Evolutionary conservation across 768 basidiomycete genomes (phyloP).

Genomic region (Lentinula edodes): DNA sequence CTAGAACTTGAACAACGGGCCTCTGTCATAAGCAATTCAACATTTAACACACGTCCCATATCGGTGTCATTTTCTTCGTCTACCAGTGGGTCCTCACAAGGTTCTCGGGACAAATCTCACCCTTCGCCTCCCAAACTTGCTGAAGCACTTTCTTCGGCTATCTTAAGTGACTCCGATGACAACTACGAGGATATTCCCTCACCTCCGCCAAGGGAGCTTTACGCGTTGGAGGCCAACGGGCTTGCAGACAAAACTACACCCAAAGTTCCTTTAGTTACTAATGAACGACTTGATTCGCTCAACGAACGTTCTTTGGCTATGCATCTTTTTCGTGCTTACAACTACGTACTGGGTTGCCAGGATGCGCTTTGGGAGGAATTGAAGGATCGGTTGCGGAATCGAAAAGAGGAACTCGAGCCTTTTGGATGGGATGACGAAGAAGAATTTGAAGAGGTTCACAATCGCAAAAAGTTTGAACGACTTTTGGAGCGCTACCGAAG

Average conservation of each 20-base stretch:
- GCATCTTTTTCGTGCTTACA: conserved; percentile 64
- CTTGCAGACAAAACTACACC: conserved; percentile 35
- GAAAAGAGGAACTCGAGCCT: conserved; percentile 43
- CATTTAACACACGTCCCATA: conserved; percentile 29
- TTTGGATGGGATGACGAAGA: conserved; percentile 72
- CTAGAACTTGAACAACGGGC: conserved; percentile 29
- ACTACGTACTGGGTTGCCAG: conserved; percentile 56
- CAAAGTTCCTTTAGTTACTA: conserved; percentile 29
- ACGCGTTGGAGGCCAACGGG: conserved; percentile 38
- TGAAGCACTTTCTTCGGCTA: background rate
- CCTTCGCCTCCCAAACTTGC: background rate
- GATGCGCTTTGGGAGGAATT: conserved; percentile 79
- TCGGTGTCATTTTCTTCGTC: conserved; percentile 48
- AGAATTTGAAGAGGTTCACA: conserved; percentile 52
- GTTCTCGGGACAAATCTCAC: conserved; percentile 7
- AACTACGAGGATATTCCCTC: conserved; percentile 11
- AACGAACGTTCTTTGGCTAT: conserved; percentile 62
- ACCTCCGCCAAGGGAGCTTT: conserved; percentile 27
- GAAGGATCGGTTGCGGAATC: conserved; percentile 54
- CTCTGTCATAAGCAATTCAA: conserved; percentile 28
- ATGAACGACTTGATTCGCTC: conserved; percentile 38
- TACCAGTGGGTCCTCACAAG: conserved; percentile 12
- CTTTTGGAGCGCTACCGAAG: conserved; percentile 51
- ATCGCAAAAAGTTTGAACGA: conserved; percentile 52
- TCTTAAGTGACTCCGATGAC: conserved; percentile 7